A percentile compares a stretch with the other conserved stretches of the same genome.
Conservation (phyloP, 768 basidiomycete genomes). For the Cubamyces lactineus region DNA sequence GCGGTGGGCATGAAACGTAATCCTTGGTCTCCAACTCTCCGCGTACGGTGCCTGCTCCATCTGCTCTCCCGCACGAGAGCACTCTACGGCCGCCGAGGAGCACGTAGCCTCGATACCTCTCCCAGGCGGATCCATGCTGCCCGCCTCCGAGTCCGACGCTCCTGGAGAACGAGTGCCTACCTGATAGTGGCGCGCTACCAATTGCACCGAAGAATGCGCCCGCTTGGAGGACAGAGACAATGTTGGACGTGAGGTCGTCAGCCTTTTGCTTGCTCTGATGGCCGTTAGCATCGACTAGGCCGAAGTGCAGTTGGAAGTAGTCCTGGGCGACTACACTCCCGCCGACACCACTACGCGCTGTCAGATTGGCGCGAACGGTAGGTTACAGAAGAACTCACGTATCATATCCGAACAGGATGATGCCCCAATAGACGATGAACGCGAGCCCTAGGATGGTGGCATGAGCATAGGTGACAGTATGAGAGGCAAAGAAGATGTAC, state of each 20-base stretch:
- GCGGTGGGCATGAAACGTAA: not conserved
- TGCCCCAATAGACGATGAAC: constrained; percentile 77
- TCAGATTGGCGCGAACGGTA: not conserved
- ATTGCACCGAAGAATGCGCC: constrained; percentile 89
- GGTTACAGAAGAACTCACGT: constrained; percentile 46
- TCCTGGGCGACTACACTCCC: constrained; percentile 70
- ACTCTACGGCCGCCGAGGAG: not conserved
- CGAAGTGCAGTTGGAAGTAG: constrained; percentile 68
- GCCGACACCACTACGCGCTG: constrained; percentile 55
- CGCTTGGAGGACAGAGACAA: constrained; percentile 87
- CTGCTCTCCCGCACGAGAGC: not conserved
- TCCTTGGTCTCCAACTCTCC: not conserved
- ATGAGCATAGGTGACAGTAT: not conserved
- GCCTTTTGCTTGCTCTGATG: constrained; percentile 38
- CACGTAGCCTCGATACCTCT: no score
- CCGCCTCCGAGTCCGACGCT: not conserved
- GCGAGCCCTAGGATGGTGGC: constrained; percentile 57
- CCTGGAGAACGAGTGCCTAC: constrained; percentile 39
- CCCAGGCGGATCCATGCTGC: not conserved
- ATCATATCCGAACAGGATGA: constrained; percentile 83
- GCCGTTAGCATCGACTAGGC: constrained; percentile 51
- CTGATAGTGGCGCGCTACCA: constrained; percentile 67
- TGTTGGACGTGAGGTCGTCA: constrained; percentile 70
- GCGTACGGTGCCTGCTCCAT: not conserved
- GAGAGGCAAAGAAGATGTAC: constrained; percentile 38